These are phyloP conservation scores for Arachnopeziza araneosa DNA, from an alignment of 2,329 filamentous ascomycete genomes.

Conservation along the genomic window DNA sequence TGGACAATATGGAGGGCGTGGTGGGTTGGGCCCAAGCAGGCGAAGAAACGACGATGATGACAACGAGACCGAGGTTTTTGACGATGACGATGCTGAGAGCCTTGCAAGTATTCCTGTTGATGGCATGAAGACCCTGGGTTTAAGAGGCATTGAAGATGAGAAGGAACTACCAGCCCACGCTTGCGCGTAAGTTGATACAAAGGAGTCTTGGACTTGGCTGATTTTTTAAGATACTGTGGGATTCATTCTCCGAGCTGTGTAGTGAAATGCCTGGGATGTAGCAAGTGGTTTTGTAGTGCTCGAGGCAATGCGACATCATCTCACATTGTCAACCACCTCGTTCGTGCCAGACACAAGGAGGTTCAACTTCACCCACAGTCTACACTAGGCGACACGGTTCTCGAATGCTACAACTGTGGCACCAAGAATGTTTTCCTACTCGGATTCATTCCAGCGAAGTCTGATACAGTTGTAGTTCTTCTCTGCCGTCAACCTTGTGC, in stretches of 20 bases:
- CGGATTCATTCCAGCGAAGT: conserved; percentile 97
- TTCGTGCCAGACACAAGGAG: conserved; percentile 96
- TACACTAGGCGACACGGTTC: conserved; percentile 86
- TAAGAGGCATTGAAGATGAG: conserved; percentile 67
- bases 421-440: conserved; percentile 99
- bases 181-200: conserved; percentile 68
- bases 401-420: conserved; percentile 98
- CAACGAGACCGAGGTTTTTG: conserved; percentile 76
- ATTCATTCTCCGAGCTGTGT: conserved; percentile 95
- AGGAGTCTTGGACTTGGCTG: conserved; percentile 1
- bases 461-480: conserved; percentile 94
- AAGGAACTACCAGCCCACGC: conserved; percentile 91
- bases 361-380: conserved; percentile 94
- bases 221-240: conserved; percentile 71
- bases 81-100: conserved; percentile 71
- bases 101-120: conserved; percentile 77
- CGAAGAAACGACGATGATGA: conserved; percentile 83
- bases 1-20: conserved; percentile 57
- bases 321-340: conserved; percentile 97
- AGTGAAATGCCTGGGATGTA: conserved; percentile 92
- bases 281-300: conserved; percentile 98
- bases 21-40: conserved; percentile 41
- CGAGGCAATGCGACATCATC: conserved; percentile 94
- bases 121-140: conserved; percentile 59
- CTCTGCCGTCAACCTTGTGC: conserved; percentile 96